A percentile compares a stretch with the other conserved stretches of the same genome.
Conservation (phyloP, 208 protist genomes). For the Naegleria gruberi region DNA sequence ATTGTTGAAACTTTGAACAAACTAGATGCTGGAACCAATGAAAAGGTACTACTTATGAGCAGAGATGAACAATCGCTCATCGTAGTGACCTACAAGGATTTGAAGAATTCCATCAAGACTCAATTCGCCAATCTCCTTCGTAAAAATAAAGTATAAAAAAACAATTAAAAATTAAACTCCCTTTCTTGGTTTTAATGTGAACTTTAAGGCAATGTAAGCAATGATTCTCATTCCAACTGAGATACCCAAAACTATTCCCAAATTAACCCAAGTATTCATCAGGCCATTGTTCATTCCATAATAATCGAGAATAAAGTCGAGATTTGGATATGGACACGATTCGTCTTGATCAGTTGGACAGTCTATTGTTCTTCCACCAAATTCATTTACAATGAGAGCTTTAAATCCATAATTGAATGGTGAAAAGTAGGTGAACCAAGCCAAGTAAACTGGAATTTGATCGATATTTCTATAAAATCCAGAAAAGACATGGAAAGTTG, state of each 20-base stretch:
- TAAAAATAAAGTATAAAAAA: background rate
- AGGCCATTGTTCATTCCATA: background rate
- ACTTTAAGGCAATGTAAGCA: background rate
- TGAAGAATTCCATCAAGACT: background rate
- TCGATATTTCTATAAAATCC: background rate
- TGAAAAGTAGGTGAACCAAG: background rate
- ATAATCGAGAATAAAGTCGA: background rate
- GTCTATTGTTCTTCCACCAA: background rate
- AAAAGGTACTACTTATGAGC: conserved; percentile 80
- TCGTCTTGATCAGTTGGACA: background rate
- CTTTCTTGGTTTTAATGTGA: background rate
- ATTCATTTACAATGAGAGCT: background rate
- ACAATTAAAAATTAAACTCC: background rate
- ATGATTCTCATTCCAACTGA: background rate
- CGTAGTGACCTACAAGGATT: background rate
- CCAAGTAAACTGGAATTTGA: background rate
- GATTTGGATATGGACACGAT: background rate
- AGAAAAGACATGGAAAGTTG: background rate
- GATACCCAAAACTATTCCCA: background rate
- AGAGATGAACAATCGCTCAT: conserved; percentile 53
- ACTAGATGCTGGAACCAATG: conserved; percentile 81
- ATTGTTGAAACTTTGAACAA: conserved; percentile 92
- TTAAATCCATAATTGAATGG: background rate
- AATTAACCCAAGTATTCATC: background rate
- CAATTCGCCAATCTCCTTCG: background rate